A percentile compares a stretch with the other conserved stretches of the same genome.
phyloP scores from a whole-genome alignment of 768 basidiomycete species.

The Tricholoma bakamatsutake region DNA sequence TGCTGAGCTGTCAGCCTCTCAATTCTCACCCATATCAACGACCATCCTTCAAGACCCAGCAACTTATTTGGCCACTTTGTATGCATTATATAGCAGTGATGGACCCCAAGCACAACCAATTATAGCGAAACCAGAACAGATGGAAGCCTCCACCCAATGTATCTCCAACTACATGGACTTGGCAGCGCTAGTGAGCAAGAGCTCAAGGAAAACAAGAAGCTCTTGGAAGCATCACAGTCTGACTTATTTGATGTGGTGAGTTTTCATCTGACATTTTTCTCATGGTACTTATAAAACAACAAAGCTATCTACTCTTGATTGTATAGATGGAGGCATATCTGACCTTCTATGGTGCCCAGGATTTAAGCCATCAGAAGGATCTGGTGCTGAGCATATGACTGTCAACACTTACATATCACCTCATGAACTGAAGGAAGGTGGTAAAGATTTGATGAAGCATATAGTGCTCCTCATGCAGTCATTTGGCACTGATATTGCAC shows the following conservation, averaged over 20 bases:
- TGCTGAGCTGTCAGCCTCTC: too few species aligned
- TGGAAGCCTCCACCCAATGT: constrained; percentile 6
- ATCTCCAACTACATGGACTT: neutral
- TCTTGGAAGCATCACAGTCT: neutral
- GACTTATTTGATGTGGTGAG: constrained; percentile 7
- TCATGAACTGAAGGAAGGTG: constrained; percentile 1
- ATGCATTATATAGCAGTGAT: too few species aligned
- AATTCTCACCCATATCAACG: too few species aligned
- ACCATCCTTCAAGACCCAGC: too few species aligned
- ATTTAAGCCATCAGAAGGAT: too few species aligned
- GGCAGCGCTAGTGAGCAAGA: neutral
- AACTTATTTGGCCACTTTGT: too few species aligned
- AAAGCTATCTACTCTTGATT: too few species aligned
- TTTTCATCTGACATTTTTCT: neutral
- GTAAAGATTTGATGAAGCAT: neutral
- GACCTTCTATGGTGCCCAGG: too few species aligned
- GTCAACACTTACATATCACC: constrained; percentile 5
- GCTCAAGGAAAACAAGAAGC: neutral
- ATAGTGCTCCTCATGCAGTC: constrained; percentile 9
- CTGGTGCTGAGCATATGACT: constrained; percentile 1
- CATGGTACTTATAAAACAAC: neutral
- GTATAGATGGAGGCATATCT: too few species aligned
- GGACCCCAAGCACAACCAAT: neutral
- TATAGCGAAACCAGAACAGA: neutral
- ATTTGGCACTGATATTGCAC: constrained; percentile 8